Evolutionary conservation across 208 protist species (phyloP).

Genomic region (Crithidia sp.): DNA sequence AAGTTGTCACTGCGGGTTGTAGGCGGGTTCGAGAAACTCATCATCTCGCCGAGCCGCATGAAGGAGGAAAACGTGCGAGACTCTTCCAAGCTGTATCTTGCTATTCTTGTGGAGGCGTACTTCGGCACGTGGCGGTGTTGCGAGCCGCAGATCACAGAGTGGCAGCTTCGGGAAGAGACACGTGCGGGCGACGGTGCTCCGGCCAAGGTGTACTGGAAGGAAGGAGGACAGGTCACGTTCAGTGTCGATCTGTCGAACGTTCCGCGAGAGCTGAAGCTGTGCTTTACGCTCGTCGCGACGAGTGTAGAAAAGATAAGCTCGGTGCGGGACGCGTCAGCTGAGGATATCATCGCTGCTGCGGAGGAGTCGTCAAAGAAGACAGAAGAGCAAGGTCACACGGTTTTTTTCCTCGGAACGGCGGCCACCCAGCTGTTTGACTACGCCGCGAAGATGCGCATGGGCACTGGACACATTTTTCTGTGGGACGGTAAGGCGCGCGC

Average conservation of each 20-base stretch:
- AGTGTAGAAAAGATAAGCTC: slow-evolving; percentile 31
- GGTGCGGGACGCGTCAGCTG: slow-evolving; percentile 25
- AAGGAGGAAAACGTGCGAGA: slow-evolving; percentile 60
- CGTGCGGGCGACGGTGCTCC: slow-evolving; percentile 1
- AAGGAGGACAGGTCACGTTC: slow-evolving; percentile 25
- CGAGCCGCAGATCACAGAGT: slow-evolving; percentile 49
- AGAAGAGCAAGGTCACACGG: slow-evolving; percentile 33
- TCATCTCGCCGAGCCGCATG: slow-evolving; percentile 28
- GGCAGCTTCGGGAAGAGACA: slow-evolving; percentile 31
- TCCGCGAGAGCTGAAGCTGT: slow-evolving; percentile 68
- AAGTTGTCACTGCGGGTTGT: slow-evolving; percentile 43
- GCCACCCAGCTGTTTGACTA: slow-evolving; percentile 67
- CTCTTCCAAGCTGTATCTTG: slow-evolving; percentile 45
- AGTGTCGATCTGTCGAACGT: slow-evolving; percentile 36
- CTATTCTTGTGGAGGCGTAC: slow-evolving; percentile 57
- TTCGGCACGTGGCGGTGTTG: slow-evolving; percentile 51
- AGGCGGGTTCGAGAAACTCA: slow-evolving; percentile 40
- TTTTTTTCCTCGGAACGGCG: slow-evolving; percentile 54
- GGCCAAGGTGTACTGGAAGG: slow-evolving; percentile 30
- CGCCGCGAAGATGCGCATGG: slow-evolving; percentile 42
- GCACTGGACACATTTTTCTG: slow-evolving; percentile 34
- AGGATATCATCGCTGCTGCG: slow-evolving; percentile 35
- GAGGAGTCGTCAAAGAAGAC: slow-evolving; percentile 46
- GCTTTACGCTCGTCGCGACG: slow-evolving; percentile 53
- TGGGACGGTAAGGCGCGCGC: slow-evolving; percentile 47